phyloP scores from a whole-genome alignment of 345 rosid species.

The Aurinia saxatilis region DNA sequence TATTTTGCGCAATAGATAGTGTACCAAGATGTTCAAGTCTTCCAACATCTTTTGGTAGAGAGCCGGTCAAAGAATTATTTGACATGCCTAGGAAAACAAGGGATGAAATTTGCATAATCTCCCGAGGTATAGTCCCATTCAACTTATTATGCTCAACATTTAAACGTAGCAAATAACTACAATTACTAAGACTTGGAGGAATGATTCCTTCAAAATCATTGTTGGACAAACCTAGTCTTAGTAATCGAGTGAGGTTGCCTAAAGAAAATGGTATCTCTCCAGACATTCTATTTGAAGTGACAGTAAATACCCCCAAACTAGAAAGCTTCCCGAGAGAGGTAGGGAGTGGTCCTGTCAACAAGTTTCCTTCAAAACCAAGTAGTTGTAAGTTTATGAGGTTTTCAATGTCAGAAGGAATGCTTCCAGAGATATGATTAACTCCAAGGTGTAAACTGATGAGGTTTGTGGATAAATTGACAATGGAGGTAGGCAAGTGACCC shows the following conservation, averaged over 20 bases:
- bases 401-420: neutral
- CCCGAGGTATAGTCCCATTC: neutral
- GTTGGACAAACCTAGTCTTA: neutral
- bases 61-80: neutral
- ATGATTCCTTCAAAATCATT: neutral
- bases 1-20: neutral
- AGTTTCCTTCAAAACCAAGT: fast-evolving
- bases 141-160: neutral
- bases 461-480: neutral
- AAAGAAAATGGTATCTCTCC: slow-evolving; percentile 1
- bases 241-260: slow-evolving; percentile 1
- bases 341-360: neutral
- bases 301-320: neutral
- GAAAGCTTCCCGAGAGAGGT: neutral
- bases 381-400: neutral
- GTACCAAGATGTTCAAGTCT: neutral
- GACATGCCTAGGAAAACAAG: neutral
- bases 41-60: slow-evolving; percentile 3
- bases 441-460: fast-evolving
- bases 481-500: neutral
- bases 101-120: neutral
- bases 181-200: neutral
- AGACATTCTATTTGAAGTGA: neutral
- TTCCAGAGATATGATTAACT: neutral
- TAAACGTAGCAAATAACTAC: neutral